phyloP scores from a whole-genome alignment of 768 basidiomycete genomes.

The Amanita rubescens region DNA sequence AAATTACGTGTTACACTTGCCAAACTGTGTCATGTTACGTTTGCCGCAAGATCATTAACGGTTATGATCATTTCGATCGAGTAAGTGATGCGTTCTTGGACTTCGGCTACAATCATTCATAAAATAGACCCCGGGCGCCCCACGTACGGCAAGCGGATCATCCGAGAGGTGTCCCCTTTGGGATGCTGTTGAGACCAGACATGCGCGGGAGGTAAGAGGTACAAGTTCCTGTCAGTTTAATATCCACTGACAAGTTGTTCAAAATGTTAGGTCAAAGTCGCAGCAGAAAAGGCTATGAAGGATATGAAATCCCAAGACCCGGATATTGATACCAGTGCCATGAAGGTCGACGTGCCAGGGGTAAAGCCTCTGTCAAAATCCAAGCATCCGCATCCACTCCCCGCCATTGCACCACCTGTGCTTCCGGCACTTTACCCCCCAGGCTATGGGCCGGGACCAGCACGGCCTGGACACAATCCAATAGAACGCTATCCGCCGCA shows the following conservation, averaged over 20 bases:
- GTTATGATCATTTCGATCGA: conserved; percentile 68
- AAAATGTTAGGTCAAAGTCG: conserved; percentile 52
- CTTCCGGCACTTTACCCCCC: not conserved
- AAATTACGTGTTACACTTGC: conserved; percentile 80
- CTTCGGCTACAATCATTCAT: conserved; percentile 4
- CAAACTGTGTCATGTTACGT: conserved; percentile 74
- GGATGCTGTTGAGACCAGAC: conserved; percentile 60
- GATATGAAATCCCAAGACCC: conserved; percentile 54
- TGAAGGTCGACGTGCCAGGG: conserved; percentile 60
- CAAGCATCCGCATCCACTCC: not conserved
- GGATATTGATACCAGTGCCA: conserved; percentile 48
- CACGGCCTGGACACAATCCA: too few relatives aligned
- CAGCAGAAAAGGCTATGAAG: conserved; percentile 59
- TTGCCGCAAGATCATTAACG: conserved; percentile 63
- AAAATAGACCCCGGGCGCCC: conserved; percentile 3
- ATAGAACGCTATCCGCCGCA: not conserved
- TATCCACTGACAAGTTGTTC: conserved; percentile 1
- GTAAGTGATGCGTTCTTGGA: conserved; percentile 1
- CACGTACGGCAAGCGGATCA: conserved; percentile 17
- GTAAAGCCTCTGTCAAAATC: not conserved
- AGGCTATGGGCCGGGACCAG: not conserved
- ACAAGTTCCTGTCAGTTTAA: not conserved
- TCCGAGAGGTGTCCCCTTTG: conserved; percentile 55
- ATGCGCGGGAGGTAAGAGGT: conserved; percentile 51
- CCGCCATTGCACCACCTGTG: not conserved